Evolutionary conservation across 176 grass and related monocot genomes (phyloP).

Genomic region (Musa schizocarpa): DNA sequence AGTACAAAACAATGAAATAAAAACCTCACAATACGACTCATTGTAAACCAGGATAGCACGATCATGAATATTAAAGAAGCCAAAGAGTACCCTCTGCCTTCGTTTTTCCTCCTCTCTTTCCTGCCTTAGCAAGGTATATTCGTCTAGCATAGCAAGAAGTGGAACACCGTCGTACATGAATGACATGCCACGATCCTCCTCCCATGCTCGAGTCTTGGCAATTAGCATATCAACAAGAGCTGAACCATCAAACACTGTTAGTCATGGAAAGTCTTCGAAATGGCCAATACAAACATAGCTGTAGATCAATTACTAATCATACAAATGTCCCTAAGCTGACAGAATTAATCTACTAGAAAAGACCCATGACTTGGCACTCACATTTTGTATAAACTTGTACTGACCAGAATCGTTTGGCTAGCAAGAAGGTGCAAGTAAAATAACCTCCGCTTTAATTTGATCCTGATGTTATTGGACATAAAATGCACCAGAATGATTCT

Average conservation of each 20-base stretch:
- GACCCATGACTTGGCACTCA: not conserved
- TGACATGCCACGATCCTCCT: slow-evolving; percentile 40
- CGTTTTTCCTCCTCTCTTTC: slow-evolving; percentile 88
- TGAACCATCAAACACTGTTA: slow-evolving; percentile 16
- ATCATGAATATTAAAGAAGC: not conserved
- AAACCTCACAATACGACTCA: too few relatives aligned
- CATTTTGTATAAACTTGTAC: not conserved
- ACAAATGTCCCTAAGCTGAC: too few relatives aligned
- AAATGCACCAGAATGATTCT: too few relatives aligned
- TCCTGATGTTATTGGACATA: too few relatives aligned
- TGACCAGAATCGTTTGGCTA: not conserved
- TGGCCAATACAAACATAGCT: not conserved
- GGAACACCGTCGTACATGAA: slow-evolving; percentile 71
- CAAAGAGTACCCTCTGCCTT: slow-evolving; percentile 47
- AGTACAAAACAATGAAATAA: not conserved
- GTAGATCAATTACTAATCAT: not conserved
- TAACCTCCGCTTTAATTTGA: too few relatives aligned
- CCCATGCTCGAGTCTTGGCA: slow-evolving; percentile 65
- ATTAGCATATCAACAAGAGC: slow-evolving; percentile 68
- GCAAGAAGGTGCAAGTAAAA: too few relatives aligned
- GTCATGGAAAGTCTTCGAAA: not conserved
- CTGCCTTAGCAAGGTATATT: slow-evolving; percentile 63
- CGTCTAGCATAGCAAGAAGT: slow-evolving; percentile 82
- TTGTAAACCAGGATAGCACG: not conserved
- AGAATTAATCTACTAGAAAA: not conserved